Conservation (phyloP, 192 early-diverging fungal species). For the Dissophora ornata region DNA sequence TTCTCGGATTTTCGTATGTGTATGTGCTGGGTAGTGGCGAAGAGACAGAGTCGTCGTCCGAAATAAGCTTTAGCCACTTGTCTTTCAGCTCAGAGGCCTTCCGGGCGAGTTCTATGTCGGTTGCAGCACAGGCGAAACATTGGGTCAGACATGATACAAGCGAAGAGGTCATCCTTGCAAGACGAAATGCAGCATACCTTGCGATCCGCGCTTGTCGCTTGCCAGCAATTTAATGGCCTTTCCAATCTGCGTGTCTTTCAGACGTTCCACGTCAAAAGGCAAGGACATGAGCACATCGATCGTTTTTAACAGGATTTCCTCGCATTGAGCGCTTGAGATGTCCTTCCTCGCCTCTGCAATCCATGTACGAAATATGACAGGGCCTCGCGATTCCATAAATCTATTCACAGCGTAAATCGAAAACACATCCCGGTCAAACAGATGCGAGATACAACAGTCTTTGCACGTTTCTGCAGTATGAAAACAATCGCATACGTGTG, state of each 20-base stretch:
- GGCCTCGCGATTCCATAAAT: conserved; percentile 15
- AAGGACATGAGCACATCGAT: conserved; percentile 15
- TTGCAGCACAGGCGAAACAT: too few species aligned
- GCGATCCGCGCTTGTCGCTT: not conserved
- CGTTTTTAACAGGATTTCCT: conserved; percentile 2
- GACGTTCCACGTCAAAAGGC: conserved; percentile 3
- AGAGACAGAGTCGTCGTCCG: not conserved
- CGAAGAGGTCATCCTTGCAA: too few species aligned
- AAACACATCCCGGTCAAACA: too few species aligned
- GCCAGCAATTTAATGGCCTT: conserved; percentile 12
- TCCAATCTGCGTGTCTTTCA: conserved; percentile 6
- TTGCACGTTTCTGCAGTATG: too few species aligned
- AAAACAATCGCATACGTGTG: too few species aligned
- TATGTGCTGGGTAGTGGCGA: not conserved
- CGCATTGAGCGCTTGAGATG: not conserved
- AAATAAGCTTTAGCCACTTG: not conserved
- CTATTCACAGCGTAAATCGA: too few species aligned
- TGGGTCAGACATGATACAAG: too few species aligned
- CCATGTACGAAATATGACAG: conserved; percentile 6
- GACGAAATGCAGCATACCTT: too few species aligned
- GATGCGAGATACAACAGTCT: too few species aligned
- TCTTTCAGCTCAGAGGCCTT: not conserved
- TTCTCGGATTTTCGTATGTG: not conserved
- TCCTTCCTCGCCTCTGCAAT: conserved; percentile 19
- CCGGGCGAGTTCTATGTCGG: not conserved